Base-by-base conservation (phyloP, 176 grass and related monocot genomes). In the Hyparrhenia diplandra region DNA sequence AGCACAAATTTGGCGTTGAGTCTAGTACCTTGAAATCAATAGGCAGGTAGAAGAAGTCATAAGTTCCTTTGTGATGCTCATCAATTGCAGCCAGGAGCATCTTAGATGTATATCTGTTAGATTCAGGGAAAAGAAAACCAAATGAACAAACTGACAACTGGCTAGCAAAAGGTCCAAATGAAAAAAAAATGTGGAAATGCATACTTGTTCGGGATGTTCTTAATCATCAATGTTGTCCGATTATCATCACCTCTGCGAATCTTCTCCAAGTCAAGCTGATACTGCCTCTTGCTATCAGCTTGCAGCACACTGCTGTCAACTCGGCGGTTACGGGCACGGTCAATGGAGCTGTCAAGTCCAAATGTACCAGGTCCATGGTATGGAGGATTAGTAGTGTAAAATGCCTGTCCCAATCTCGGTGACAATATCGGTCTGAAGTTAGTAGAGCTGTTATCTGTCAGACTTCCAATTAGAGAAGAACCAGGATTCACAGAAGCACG, bases 161-260 rank as follows among this genome's bases (percentile, higher is more conserved):
- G n/a, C 17, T 80, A 85, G 60, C 10, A 63, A 52, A 60, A 29
- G 59, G 12, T n/a, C 74, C 4, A 87, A 66, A 83, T 42, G 43
- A 63, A 86, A 70, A 70, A 61, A 39, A 8, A 45, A 78, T 27
- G 71, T 6, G 32, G 47, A 63, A 60, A 25, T 46, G 47, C 78
- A 67, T 94, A 98, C 95, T 98, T 98, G 66, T 98, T 94, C 31
- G 95, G 95, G 32, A 98, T 98, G 35, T 98, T 98, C 71, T 98
- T 98, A 67, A 98, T 94, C 95, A 98, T 98, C 81, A 98, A 70
- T 63, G 95, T 98, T 10, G 95, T 94, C 60, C 95, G 83, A 65
- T 61, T 79, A 89, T 98, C 95, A 40, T 98, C 90, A 5, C 95
- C 90, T 35, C 67, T 94, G 52, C 71, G 51, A 35, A 98, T 98